Base-by-base conservation (phyloP, 2,329 filamentous ascomycete species). In the Cladosporium velox region DNA sequence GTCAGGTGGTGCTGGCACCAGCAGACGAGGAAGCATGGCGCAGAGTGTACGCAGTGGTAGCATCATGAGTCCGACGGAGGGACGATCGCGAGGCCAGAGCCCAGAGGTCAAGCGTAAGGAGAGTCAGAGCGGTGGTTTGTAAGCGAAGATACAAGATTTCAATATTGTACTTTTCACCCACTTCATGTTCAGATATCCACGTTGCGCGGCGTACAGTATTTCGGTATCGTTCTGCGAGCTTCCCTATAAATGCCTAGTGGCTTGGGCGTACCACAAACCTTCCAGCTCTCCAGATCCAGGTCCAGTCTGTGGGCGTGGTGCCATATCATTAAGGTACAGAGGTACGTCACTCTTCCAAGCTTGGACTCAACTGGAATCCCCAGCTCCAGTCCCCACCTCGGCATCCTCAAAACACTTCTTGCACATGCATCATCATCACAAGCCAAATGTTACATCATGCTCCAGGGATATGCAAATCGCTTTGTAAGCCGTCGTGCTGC, bases 1-100 rank as follows among this genome's bases (percentile, higher is more conserved):
- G n/a, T 78, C 81, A 52, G 80, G 78, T 4, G 72, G 71, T 49
- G 67, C 59, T 34, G 68, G 66, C 52, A 67, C 66, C 4, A 77
- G 74, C 62, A 54, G 75, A 26, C 71, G 75, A 47, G 71, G 70
- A 10, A 77, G 76, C 67, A 60, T 72, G 14, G 71, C 70, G 6
- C 71, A 67, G 57, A 72, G 74, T 59, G 69, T 67, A 7, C 70
- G 69, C 61, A 73, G 73, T 60, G 66, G 55, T n/a, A 69, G 66
- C 24, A 54, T 73, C n/a, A 71, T 70, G 65, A 70, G 70, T 60
- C 70, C 72, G 18, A 68, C 63, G 1, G 70, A 66, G 34, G 69
- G 69, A 28, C 64, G 65, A 32, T 69, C 67, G 2, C 63, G 66
- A 41, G 47, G 67, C 24, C 51, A 65, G 47, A 69, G 69, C 59